These are phyloP conservation scores for Penicillium sp. DNA, from an alignment of 2,329 filamentous ascomycete genomes.

Conservation along the genomic window DNA sequence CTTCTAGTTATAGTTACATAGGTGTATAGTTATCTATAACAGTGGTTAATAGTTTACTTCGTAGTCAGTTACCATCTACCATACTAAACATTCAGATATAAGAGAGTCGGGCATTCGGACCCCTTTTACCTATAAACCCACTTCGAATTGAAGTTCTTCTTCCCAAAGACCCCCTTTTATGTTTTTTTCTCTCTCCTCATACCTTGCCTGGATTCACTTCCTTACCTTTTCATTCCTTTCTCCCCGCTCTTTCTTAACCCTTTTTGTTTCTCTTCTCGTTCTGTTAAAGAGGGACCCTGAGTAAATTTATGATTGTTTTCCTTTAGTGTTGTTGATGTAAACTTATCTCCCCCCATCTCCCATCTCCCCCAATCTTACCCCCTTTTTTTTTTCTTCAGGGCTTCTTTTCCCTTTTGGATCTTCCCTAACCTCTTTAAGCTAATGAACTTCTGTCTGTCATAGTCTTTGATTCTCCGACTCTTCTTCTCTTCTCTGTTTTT, in stretches of 20 bases:
- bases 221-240: conserved; percentile 33
- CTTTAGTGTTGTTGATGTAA: conserved; percentile 8
- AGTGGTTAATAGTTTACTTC: too few relatives aligned
- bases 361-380: conserved; percentile 21
- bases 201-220: conserved; percentile 23
- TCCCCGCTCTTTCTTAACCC: conserved; percentile 25
- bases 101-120: conserved; percentile 6
- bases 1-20: too few relatives aligned
- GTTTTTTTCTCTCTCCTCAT: conserved; percentile 21
- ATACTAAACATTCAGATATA: too few relatives aligned
- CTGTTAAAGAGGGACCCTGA: background rate
- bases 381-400: conserved; percentile 15
- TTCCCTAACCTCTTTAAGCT: conserved; percentile 24
- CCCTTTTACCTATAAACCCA: conserved; percentile 22
- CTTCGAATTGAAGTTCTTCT: conserved; percentile 18
- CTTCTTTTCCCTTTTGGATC: conserved; percentile 13
- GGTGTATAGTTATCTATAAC: too few relatives aligned
- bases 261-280: conserved; percentile 26
- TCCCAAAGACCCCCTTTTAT: conserved; percentile 34
- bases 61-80: too few relatives aligned
- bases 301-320: conserved; percentile 14
- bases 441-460: conserved; percentile 17
- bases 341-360: conserved; percentile 2
- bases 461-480: conserved; percentile 15
- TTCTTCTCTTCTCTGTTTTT: conserved; percentile 16